Base-by-base conservation (phyloP, 1,139 yeast genomes). In the Candida gigantensis region DNA sequence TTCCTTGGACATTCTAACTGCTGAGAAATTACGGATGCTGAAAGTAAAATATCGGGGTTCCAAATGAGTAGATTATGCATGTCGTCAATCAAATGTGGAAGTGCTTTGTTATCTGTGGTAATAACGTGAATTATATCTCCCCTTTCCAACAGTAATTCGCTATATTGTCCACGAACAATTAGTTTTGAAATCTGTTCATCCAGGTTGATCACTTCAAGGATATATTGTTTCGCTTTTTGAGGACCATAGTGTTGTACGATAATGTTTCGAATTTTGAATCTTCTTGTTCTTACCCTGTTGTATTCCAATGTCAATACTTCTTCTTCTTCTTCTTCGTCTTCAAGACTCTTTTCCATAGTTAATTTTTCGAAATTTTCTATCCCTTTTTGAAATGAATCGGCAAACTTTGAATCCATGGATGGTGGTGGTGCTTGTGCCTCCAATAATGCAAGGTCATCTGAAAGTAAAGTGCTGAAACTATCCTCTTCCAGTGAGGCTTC, bases 21-120 rank as follows among this genome's bases (percentile, higher is more conserved):
- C 36, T 82, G 86, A 0, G 97, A 83, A 1, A 89, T 77, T 3
- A 83, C 68, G 0, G 98, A 92, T 3, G 96, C 89, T 0, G 96
- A 78, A 1, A 92, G 65, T 10, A 92, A 62, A 2, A 77, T 62
- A 54, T 92, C 98, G 0, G 98, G 98, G 48, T 86, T 79, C 73
- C 94, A 74, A 16, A 92, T 73, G 24, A 90, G 58, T 17, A 89
- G 57, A 48, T 84, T 81, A 32, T 72, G 74, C 20, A 72, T 61
- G 42, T 77, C 78, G 43, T 84, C 87, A 4, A 85, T 73, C 7
- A 68, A 43, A 28, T 58, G 58, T 2, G 70, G 69, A 27, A 50
- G 52, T 1, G 52, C n/a, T n/a, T n/a, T 47, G 7, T 70, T 61
- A 36, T 71, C 65, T 2, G 72, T 68, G 6, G 74, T 61, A n/a